Evolutionary conservation across 257 asterid genomes (phyloP).

Genomic region (Petunia axillaris): DNA sequence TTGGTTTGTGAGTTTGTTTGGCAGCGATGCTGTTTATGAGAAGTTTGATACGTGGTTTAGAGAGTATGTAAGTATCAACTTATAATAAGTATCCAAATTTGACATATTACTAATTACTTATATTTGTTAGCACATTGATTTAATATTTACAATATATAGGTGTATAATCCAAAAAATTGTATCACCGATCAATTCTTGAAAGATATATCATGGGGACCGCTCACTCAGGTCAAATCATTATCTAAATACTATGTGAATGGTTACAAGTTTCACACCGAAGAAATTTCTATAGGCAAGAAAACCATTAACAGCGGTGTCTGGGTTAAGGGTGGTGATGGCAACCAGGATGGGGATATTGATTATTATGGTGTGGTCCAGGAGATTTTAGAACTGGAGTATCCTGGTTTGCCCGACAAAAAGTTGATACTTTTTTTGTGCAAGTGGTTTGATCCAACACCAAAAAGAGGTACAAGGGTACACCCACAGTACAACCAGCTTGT

Average conservation of each 20-base stretch:
- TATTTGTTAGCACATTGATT: no score
- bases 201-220: not conserved
- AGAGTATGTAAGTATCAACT: no score
- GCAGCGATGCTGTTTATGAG: no score
- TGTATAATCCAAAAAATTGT: no score
- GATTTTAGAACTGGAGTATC: not conserved
- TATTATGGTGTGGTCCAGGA: not conserved
- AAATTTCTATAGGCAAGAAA: not conserved
- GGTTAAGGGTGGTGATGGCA: no score
- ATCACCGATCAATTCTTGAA: no score
- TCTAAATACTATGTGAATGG: not conserved
- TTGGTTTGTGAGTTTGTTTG: no score
- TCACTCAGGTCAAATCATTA: not conserved
- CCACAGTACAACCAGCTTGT: not conserved
- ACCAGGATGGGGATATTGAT: not conserved
- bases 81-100: no score
- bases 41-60: no score
- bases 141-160: no score
- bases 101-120: no score
- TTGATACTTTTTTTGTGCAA: not conserved
- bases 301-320: not conserved
- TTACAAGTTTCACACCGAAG: not conserved
- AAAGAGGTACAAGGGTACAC: no score
- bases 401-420: not conserved
- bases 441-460: not conserved